These are phyloP conservation scores for Talaromyces sp. DNA, from an alignment of 2,329 filamentous ascomycete genomes.

Conservation along the genomic window DNA sequence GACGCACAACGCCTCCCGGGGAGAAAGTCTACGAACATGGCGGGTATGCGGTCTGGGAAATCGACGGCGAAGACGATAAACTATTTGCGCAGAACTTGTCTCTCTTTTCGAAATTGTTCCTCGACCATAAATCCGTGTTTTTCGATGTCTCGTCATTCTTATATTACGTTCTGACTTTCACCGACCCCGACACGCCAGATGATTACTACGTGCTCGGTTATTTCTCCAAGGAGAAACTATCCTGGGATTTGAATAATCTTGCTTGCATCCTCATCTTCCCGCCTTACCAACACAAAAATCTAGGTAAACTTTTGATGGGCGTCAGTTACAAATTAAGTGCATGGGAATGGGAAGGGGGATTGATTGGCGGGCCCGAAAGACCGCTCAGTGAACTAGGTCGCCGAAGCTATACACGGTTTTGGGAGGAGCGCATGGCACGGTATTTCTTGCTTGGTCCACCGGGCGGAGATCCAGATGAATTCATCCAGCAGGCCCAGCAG, in stretches of 20 bases:
- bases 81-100: slow-evolving; percentile 94
- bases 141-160: slow-evolving; percentile 93
- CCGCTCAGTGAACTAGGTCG: slow-evolving; percentile 81
- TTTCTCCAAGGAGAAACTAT: slow-evolving; percentile 98
- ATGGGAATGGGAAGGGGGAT: slow-evolving; percentile 58
- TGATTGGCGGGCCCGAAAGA: slow-evolving; percentile 89
- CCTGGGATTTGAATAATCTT: slow-evolving; percentile 97
- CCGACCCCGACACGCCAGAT: slow-evolving; percentile 44
- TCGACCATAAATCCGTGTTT: slow-evolving; percentile 97
- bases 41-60: slow-evolving; percentile 82
- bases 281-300: slow-evolving; percentile 85
- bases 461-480: slow-evolving; percentile 24
- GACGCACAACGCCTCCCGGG: slow-evolving; percentile 56
- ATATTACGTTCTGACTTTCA: slow-evolving; percentile 86
- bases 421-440: slow-evolving; percentile 78
- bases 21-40: slow-evolving; percentile 70
- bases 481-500: slow-evolving; percentile 25
- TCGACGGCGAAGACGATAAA: slow-evolving; percentile 83
- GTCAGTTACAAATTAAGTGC: slow-evolving; percentile 88
- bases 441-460: slow-evolving; percentile 46
- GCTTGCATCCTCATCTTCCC: slow-evolving; percentile 95
- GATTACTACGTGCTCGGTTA: slow-evolving; percentile 73
- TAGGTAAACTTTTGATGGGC: slow-evolving; percentile 85
- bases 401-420: slow-evolving; percentile 78
- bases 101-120: slow-evolving; percentile 93